Base-by-base conservation (phyloP, 495 filamentous ascomycete species). In the Jackrogersella multiformis region DNA sequence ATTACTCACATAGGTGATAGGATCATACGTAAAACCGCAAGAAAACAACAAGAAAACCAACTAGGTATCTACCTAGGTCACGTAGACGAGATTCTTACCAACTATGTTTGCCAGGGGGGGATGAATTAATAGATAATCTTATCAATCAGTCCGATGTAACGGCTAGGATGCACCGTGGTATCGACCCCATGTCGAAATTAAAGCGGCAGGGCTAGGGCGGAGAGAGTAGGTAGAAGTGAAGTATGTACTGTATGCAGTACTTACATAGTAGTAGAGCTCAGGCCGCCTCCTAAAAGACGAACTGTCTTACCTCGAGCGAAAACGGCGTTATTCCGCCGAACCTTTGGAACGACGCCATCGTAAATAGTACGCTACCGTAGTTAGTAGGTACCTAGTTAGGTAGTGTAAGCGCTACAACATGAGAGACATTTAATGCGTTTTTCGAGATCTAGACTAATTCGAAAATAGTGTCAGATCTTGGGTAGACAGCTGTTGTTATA, bases 151-250 rank as follows among this genome's bases (percentile, higher is more conserved):
- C 46, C 15, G 56, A 69, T 61, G 60, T 12, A 44, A 60, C 49
- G 16, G 21, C 55, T 15, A 34, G 55, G 10, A 58, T 35, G 39
- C 39, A 64, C 32, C 41, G 54, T 42, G 45, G 30, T 13, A 63
- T 63, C 16, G 38, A 63, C 45, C 65, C 66, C 66, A 36, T 69
- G 66, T 64, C 53, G 24, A 54, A 34, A 35, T 56, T 56, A 64
- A 64, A 69, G 65, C 60, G 45, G 66, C n/a, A n/a, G n/a, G n/a
- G n/a, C 66, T 7, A 60, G 60, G 59, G 48, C 48, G 56, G 58
- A 64, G 54, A 38, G 57, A n/a, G n/a, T n/a, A n/a, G n/a, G n/a
- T n/a, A 36, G 23, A 49, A 39, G 20, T 53, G 49, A 23, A 53
- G 32, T 21, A n/a, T n/a, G n/a, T n/a, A n/a, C n/a, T n/a, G n/a